Evolutionary conservation across 345 rosid species (phyloP).

Genomic region (Cardiospermum halicacabum): DNA sequence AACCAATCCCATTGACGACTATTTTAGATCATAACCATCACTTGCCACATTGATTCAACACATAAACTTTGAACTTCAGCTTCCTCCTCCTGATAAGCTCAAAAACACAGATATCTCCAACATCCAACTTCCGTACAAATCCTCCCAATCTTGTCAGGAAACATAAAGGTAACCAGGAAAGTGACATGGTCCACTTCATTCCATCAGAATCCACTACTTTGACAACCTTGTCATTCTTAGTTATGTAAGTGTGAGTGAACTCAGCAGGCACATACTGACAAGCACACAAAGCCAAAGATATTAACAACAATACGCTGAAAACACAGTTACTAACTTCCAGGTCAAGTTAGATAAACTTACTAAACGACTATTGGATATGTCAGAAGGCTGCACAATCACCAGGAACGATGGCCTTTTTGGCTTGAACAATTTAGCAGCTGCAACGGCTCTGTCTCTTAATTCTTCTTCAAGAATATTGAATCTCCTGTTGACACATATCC

Average conservation of each 20-base stretch:
- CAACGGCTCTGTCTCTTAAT: slow-evolving; percentile 30
- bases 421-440: slow-evolving; percentile 29
- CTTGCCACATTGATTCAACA: neutral
- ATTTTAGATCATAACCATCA: neutral
- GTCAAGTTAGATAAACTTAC: neutral
- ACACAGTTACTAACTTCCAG: neutral
- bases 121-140: neutral
- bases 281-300: no score
- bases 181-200: neutral
- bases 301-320: neutral
- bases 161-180: neutral
- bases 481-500: slow-evolving; percentile 18
- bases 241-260: neutral
- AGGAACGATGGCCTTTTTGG: slow-evolving; percentile 35
- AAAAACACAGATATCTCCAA: neutral
- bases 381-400: slow-evolving; percentile 17
- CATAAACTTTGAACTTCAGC: neutral
- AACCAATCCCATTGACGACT: neutral
- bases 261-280: neutral
- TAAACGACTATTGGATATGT: no score
- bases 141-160: neutral
- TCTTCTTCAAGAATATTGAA: slow-evolving; percentile 2
- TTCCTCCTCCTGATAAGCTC: neutral
- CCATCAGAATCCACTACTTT: neutral
- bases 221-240: neutral